Evolutionary conservation across 441 rosid genomes (phyloP).

Genomic region (Omphalea diandra): DNA sequence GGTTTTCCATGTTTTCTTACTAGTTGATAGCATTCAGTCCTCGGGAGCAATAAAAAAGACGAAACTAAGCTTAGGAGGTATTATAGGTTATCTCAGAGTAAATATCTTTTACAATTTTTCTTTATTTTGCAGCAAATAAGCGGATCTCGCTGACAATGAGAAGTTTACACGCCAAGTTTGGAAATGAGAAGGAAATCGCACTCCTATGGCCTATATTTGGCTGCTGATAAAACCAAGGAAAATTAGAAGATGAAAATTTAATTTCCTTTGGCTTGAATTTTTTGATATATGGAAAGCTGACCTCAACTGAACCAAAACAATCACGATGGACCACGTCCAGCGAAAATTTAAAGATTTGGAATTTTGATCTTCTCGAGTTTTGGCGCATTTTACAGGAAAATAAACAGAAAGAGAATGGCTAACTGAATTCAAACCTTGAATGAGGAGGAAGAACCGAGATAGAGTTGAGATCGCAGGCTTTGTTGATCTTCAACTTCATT

Average conservation of each 20-base stretch:
- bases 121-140: not conserved
- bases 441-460: conserved; percentile 88
- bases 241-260: not conserved
- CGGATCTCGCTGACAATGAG: conserved; percentile 12
- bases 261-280: conserved; percentile 4
- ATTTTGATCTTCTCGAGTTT: not conserved
- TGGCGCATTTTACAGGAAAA: conserved; percentile 6
- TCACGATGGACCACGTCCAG: not conserved
- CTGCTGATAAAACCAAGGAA: not conserved
- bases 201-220: not conserved
- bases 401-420: conserved; percentile 11
- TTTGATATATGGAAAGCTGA: conserved; percentile 4
- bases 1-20: not conserved
- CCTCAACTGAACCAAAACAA: conserved; percentile 1
- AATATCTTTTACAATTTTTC: too few relatives aligned
- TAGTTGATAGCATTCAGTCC: not conserved
- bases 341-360: not conserved
- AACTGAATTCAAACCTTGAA: conserved; percentile 46
- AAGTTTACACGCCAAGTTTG: too few relatives aligned
- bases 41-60: not conserved
- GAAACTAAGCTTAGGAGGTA: not conserved
- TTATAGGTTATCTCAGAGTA: not conserved
- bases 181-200: not conserved
- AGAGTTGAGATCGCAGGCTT: conserved; percentile 81
- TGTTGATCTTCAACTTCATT: conserved; percentile 92